A percentile compares a stretch with the other conserved stretches of the same genome.
Conservation (phyloP, 2,329 filamentous ascomycete species). For the Aspergillus hiratsukae region DNA sequence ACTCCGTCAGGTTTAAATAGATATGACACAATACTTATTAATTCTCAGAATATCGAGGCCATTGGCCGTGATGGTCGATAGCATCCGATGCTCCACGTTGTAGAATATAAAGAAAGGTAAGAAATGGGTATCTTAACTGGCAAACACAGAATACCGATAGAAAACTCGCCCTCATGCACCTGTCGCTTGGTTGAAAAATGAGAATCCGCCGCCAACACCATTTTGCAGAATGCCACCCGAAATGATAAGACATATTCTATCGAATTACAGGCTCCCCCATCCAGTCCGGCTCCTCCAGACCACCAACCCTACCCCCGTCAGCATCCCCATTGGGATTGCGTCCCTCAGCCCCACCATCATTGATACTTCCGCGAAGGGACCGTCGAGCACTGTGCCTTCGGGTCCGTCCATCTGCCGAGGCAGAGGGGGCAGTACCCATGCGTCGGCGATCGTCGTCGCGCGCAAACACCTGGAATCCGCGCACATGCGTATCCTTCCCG, state of each 20-base stretch:
- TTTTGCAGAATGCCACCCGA: background rate
- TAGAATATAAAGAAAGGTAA: conserved; percentile 1
- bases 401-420: conserved; percentile 28
- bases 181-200: background rate
- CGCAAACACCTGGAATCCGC: conserved; percentile 82
- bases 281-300: conserved; percentile 45
- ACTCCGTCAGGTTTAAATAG: conserved; percentile 13
- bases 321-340: conserved; percentile 20
- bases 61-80: background rate
- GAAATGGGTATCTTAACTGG: conserved; percentile 10
- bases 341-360: conserved; percentile 19
- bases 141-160: background rate
- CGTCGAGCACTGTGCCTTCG: conserved; percentile 27
- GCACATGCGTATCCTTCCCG: conserved; percentile 96
- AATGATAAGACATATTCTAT: conserved; percentile 12
- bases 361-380: conserved; percentile 22
- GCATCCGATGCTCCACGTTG: background rate
- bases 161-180: background rate
- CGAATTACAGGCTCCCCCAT: conserved; percentile 48
- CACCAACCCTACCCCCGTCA: conserved; percentile 24
- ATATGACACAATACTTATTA: background rate
- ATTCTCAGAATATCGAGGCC: background rate
- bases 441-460: conserved; percentile 38
- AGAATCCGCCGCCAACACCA: background rate
- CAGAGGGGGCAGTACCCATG: conserved; percentile 27